Conservation (phyloP, 352 stramenopile genomes). For the Aphanomyces stellatus region DNA sequence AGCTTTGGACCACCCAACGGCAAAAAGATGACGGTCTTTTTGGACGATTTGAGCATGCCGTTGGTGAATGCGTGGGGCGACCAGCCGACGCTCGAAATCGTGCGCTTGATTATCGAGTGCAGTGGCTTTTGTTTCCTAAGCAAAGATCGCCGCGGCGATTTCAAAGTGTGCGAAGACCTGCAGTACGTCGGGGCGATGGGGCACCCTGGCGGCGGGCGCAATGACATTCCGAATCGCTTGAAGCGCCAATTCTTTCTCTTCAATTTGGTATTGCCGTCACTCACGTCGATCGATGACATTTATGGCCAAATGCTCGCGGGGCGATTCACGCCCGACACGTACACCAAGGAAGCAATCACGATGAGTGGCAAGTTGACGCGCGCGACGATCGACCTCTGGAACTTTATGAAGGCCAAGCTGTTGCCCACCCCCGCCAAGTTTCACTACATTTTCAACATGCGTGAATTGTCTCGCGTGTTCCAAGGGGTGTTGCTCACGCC, state of each 20-base stretch:
- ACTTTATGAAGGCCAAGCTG: constrained; percentile 96
- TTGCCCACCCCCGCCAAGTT: constrained; percentile 97
- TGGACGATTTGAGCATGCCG: constrained; percentile 97
- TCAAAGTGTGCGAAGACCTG: constrained; percentile 97
- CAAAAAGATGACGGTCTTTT: constrained; percentile 99
- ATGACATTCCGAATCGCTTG: constrained; percentile 98
- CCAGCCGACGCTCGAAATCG: constrained; percentile 97
- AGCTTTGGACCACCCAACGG: constrained; percentile 96
- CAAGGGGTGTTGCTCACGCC: constrained; percentile 95
- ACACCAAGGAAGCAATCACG: constrained; percentile 71
- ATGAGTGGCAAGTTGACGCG: constrained; percentile 92
- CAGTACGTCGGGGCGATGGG: constrained; percentile 98
- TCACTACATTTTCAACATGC: constrained; percentile 99
- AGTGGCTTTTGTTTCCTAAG: constrained; percentile 97
- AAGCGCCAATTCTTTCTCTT: constrained; percentile 99
- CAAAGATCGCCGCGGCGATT: constrained; percentile 97
- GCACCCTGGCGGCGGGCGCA: constrained; percentile 94
- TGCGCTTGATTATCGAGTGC: constrained; percentile 95
- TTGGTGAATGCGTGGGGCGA: constrained; percentile 98
- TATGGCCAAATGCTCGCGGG: constrained; percentile 98
- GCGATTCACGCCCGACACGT: constrained; percentile 86
- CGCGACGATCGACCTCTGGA: constrained; percentile 95
- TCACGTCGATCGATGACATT: constrained; percentile 99
- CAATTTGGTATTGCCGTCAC: constrained; percentile 95
- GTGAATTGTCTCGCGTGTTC: constrained; percentile 96